Conservation (phyloP, 352 stramenopile species). For the Pythium grandisporangium region DNA sequence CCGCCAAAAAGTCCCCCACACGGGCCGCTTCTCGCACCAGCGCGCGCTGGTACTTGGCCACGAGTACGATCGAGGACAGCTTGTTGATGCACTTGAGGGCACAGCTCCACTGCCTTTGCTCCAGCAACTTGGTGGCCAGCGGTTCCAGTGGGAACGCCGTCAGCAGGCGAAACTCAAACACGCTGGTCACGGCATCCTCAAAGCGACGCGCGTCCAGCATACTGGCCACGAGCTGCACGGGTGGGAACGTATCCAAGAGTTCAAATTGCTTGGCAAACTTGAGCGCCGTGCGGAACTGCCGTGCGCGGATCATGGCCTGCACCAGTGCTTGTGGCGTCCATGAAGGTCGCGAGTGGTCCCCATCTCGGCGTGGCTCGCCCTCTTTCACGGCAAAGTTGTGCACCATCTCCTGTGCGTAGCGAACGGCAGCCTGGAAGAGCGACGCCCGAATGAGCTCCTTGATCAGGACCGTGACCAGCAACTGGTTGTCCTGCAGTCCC, state of each 20-base stretch:
- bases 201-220: constrained; percentile 65
- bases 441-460: constrained; percentile 59
- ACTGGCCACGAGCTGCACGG: constrained; percentile 40
- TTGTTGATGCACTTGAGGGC: constrained; percentile 80
- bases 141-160: constrained; percentile 57
- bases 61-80: constrained; percentile 28
- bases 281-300: constrained; percentile 61
- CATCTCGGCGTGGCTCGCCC: constrained; percentile 2
- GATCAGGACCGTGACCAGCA: constrained; percentile 76
- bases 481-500: constrained; percentile 53
- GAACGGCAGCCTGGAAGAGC: constrained; percentile 64
- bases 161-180: constrained; percentile 70
- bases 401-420: constrained; percentile 75
- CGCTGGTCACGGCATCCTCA: constrained; percentile 61
- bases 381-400: constrained; percentile 52
- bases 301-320: constrained; percentile 75
- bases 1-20: constrained; percentile 62
- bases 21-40: constrained; percentile 48
- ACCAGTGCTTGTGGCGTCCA: constrained; percentile 78
- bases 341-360: constrained; percentile 22
- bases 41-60: constrained; percentile 31
- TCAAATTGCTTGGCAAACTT: constrained; percentile 79
- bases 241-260: constrained; percentile 60
- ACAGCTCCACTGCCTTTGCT: constrained; percentile 55
- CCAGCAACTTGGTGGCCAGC: constrained; percentile 55